A percentile compares a stretch with the other conserved stretches of the same genome.
phyloP scores from a whole-genome alignment of 176 grass and related monocot genomes.

The Zea luxurians region DNA sequence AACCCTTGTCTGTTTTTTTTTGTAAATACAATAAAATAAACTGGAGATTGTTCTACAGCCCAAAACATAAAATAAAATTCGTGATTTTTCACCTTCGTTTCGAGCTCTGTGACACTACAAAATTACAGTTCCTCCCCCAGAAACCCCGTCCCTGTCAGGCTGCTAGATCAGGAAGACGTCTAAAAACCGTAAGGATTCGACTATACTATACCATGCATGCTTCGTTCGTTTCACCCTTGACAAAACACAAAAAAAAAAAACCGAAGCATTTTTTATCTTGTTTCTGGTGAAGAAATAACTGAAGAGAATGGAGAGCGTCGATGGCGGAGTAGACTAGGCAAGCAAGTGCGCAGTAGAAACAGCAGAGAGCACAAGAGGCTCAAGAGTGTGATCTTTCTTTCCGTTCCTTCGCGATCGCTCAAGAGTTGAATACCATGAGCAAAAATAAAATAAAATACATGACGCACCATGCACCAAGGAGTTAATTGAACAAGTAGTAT shows the following conservation, averaged over 20 bases:
- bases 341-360: slow-evolving; percentile 13
- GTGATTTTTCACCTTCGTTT: neutral
- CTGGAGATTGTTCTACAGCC: neutral
- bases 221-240: neutral
- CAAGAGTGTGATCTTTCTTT: slow-evolving; percentile 39
- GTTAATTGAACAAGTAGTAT: slow-evolving; percentile 3
- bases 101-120: neutral
- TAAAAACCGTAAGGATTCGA: slow-evolving; percentile 26
- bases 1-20: neutral
- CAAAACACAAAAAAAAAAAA: neutral
- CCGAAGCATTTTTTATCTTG: neutral
- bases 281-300: slow-evolving; percentile 14
- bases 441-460: slow-evolving; percentile 40
- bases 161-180: slow-evolving; percentile 15
- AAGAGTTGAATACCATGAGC: neutral
- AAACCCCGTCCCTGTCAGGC: slow-evolving; percentile 4
- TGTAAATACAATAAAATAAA: neutral
- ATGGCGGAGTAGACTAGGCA: slow-evolving; percentile 13
- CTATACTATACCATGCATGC: slow-evolving; percentile 1
- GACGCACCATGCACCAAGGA: slow-evolving; percentile 28
- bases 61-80: neutral
- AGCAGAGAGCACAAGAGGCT: slow-evolving; percentile 5
- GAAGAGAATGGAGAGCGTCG: slow-evolving; percentile 11
- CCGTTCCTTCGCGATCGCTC: slow-evolving; percentile 46
- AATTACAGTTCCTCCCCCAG: neutral